Conservation (phyloP, 176 grass and related monocot genomes). For the Zoysia pacifica region DNA sequence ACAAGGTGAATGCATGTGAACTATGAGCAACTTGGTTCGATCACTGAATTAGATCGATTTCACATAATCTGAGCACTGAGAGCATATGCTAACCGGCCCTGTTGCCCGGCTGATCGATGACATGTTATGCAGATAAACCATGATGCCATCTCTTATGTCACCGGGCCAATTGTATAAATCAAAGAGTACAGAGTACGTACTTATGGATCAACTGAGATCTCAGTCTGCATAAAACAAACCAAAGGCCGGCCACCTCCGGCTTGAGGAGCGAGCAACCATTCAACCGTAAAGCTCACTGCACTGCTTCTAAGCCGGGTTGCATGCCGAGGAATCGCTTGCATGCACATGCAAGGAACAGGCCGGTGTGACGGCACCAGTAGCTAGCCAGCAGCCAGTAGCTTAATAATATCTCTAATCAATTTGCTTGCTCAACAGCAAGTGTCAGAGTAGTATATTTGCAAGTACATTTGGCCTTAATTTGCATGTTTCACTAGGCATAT, state of each 20-base stretch:
- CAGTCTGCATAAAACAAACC: not conserved
- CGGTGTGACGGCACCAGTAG: not conserved
- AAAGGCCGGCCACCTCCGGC: not conserved
- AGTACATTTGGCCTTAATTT: slow-evolving; percentile 14
- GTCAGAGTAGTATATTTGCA: slow-evolving; percentile 8
- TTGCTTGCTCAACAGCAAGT: not conserved
- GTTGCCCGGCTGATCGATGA: not conserved
- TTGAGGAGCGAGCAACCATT: slow-evolving; percentile 26
- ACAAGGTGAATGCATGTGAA: slow-evolving; percentile 20
- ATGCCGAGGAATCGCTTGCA: slow-evolving; percentile 11
- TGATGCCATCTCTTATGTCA: slow-evolving; percentile 30
- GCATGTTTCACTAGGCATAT: slow-evolving; percentile 15
- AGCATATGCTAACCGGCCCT: not conserved
- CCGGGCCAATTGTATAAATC: not conserved
- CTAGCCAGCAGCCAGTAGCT: not conserved
- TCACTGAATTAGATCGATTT: not conserved
- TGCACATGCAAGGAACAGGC: slow-evolving; percentile 27
- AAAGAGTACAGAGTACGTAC: not conserved
- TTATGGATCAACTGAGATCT: not conserved
- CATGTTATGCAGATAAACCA: not conserved
- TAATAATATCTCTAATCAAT: not conserved
- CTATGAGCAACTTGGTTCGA: not conserved
- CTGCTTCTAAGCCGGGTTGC: slow-evolving; percentile 34
- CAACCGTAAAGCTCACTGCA: slow-evolving; percentile 35
- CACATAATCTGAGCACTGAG: slow-evolving; percentile 5